Evolutionary conservation across 1,284 basidiomycete genomes (phyloP), one percentile per base, ranked within the genome.

Genomic region (Binderoboletus segoi): DNA sequence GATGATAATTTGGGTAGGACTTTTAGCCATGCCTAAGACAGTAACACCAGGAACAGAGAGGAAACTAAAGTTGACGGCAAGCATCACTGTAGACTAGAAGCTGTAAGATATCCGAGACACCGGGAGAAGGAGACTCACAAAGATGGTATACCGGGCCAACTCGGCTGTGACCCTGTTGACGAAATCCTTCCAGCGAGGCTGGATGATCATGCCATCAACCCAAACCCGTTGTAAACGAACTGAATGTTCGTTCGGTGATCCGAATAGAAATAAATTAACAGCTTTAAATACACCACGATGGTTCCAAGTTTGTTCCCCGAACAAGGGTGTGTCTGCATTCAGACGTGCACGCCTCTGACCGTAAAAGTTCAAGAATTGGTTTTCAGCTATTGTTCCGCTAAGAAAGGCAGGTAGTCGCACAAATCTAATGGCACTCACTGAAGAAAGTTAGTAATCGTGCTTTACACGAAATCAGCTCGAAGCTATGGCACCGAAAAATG

Each of bases 131-230:
- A 2, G 4, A 70, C 81, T 33, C 55, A 84, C 83, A 56, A 77
- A 77, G 15, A 84, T 71, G 26, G 79, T 74, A 54, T 78, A 78
- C 41, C 81, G 78, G 47, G 73, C 70, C 79, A 84, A 82, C 58
- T 86, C 81, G 2, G 65, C 62, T 15, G 73, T 75, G 30, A 84
- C 63, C 51, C 76, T 78, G 10, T 65, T 60, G 13, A 83, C 74
- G 42, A 78, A 79, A 6, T 68, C 57, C 15, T 64, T 64, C 66
- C 67, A 69, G 1, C 58, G 61, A 13, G 66, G 66, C 13, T 60
- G 56, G 26, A 67, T 59, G 7, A 70, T 63, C 2, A 45, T 70
- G 16, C 55, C 54, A 10, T 67, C 63, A 0, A 63, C 64, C 58
- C 67, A 68, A 16, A 70, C 53, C 3, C 66, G 50, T 23, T 54